Evolutionary conservation across 192 early-diverging fungal species (phyloP).

Genomic region (Jimgerdemannia flammicorona): DNA sequence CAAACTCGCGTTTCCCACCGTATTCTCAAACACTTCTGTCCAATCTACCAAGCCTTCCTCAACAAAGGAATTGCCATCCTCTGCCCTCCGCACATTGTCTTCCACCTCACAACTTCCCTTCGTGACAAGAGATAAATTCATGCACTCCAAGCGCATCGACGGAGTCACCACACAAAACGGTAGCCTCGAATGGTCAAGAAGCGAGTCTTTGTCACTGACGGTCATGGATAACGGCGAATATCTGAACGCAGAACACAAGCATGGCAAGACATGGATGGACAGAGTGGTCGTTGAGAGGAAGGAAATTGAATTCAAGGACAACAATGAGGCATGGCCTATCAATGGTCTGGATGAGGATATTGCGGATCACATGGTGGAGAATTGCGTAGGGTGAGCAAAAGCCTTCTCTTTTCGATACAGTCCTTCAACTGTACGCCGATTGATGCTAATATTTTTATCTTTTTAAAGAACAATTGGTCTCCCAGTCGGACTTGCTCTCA

Average conservation of each 20-base stretch:
- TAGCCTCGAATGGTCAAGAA: conserved; percentile 22
- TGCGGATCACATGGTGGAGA: conserved; percentile 80
- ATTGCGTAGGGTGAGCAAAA: conserved; percentile 57
- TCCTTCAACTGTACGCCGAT: not conserved
- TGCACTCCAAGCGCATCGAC: not conserved
- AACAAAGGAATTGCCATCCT: conserved; percentile 26
- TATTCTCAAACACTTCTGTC: conserved; percentile 5
- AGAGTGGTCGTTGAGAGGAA: conserved; percentile 26
- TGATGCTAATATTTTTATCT: conserved; percentile 2
- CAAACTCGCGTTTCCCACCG: conserved; percentile 51
- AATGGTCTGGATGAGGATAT: conserved; percentile 58
- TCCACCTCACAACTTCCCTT: conserved; percentile 23
- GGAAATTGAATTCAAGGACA: conserved; percentile 4
- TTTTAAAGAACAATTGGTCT: conserved; percentile 55
- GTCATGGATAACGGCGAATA: conserved; percentile 21
- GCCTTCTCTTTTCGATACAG: not conserved
- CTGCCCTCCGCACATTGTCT: conserved; percentile 27
- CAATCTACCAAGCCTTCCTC: conserved; percentile 19
- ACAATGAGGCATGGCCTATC: conserved; percentile 43
- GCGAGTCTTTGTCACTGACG: conserved; percentile 22
- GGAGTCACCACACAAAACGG: conserved; percentile 9
- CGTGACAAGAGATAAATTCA: not conserved
- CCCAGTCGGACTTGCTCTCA: conserved; percentile 68
- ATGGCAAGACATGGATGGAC: conserved; percentile 20
- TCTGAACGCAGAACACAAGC: conserved; percentile 19